A percentile compares a stretch with the other conserved stretches of the same genome.
phyloP scores from a whole-genome alignment of 805 yeast genomes.

The Kazachstania bromeliacearum region DNA sequence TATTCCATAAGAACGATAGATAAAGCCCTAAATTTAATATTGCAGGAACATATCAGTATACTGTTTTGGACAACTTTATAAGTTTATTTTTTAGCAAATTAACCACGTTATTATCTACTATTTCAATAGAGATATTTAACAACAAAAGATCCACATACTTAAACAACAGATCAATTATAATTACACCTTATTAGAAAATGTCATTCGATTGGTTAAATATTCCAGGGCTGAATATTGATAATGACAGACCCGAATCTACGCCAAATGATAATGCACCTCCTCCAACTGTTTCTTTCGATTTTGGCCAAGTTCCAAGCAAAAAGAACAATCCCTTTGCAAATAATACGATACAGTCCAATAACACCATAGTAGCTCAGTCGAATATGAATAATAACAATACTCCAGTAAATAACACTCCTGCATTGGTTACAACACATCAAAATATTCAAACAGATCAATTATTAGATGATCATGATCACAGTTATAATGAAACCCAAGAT shows the following conservation, averaged over 20 bases:
- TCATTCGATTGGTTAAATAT: constrained; percentile 47
- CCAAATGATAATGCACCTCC: constrained; percentile 19
- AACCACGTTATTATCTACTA: too few relatives aligned
- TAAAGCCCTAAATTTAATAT: too few relatives aligned
- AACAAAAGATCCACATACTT: too few relatives aligned
- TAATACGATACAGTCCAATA: not conserved
- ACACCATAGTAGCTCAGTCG: not conserved
- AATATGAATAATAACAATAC: not conserved
- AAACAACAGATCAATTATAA: too few relatives aligned
- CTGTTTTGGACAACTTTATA: too few relatives aligned
- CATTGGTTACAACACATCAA: not conserved
- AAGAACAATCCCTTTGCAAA: constrained; percentile 3
- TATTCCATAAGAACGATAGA: too few relatives aligned
- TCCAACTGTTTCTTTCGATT: constrained; percentile 46
- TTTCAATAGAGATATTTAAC: too few relatives aligned
- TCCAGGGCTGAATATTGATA: constrained; percentile 28
- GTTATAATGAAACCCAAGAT: constrained; percentile 24
- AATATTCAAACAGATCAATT: not conserved
- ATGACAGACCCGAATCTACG: constrained; percentile 5
- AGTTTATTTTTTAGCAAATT: too few relatives aligned
- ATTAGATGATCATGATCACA: not conserved
- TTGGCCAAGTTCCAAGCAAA: constrained; percentile 5
- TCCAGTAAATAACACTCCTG: constrained; percentile 1
- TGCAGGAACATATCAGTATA: too few relatives aligned
- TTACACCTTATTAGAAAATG: too few relatives aligned